Evolutionary conservation across 768 basidiomycete genomes (phyloP).

Genomic region (Termitomyces sp.): DNA sequence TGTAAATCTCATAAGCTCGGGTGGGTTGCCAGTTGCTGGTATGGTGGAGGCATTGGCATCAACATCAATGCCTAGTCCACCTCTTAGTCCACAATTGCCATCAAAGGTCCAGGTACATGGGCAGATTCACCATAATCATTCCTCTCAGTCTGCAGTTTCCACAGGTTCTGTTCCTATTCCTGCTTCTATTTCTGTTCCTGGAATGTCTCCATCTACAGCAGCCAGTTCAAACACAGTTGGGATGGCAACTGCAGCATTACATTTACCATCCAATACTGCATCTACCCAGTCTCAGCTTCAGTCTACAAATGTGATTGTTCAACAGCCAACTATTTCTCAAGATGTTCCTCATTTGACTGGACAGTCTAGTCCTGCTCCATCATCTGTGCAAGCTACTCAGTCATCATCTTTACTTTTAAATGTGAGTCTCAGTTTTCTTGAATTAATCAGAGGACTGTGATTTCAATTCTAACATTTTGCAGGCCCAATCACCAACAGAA

Average conservation of each 20-base stretch:
- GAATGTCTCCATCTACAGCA: not conserved
- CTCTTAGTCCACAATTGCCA: not conserved
- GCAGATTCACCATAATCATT: not conserved
- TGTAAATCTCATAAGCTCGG: not conserved
- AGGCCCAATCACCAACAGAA: not conserved
- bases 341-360: not conserved
- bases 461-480: not conserved
- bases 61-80: not conserved
- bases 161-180: not conserved
- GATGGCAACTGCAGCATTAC: not conserved
- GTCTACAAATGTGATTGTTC: not conserved
- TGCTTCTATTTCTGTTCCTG: not conserved
- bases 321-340: not conserved
- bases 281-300: not conserved
- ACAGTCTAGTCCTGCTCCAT: not conserved
- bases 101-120: not conserved
- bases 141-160: not conserved
- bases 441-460: not conserved
- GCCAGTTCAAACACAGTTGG: not conserved
- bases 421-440: not conserved
- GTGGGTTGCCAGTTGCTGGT: not conserved
- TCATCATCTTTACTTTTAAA: not conserved
- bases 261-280: not conserved
- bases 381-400: not conserved
- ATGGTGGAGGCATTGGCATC: not conserved